Evolutionary conservation across 352 stramenopile species (phyloP).

Genomic region (Phytophthora europaea): DNA sequence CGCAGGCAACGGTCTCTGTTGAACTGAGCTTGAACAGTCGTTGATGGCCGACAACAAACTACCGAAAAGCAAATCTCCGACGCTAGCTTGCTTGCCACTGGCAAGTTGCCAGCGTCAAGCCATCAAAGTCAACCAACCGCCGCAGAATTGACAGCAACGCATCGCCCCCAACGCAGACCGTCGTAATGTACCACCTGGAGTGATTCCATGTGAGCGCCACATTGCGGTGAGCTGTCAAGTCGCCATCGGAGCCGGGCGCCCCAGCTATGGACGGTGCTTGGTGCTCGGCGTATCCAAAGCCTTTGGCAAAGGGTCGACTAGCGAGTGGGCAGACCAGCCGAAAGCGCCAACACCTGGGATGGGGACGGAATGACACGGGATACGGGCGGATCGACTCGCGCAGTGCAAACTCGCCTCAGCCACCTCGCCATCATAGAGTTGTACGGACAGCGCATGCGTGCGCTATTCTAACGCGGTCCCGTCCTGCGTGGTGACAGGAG

Average conservation of each 20-base stretch:
- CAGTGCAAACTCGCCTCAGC: conserved; percentile 11
- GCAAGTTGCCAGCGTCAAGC: not conserved
- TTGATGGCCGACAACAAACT: not conserved
- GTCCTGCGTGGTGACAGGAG: not conserved
- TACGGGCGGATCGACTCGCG: conserved; percentile 18
- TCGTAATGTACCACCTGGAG: no score
- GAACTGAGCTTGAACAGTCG: no score
- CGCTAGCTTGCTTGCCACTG: no score
- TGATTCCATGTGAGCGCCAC: not conserved
- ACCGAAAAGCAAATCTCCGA: not conserved
- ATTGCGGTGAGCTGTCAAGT: not conserved
- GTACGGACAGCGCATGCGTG: conserved; percentile 20
- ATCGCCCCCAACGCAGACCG: not conserved
- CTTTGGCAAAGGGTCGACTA: conserved; percentile 18
- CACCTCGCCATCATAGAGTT: not conserved
- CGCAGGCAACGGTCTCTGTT: no score
- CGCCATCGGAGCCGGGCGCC: not conserved
- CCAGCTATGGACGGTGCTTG: not conserved
- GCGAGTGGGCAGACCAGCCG: conserved; percentile 1
- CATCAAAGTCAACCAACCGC: not conserved
- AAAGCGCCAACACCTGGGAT: conserved; percentile 27
- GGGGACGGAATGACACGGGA: conserved; percentile 26
- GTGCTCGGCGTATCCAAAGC: not conserved
- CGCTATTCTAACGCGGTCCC: conserved; percentile 8
- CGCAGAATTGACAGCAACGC: not conserved